Evolutionary conservation across 2,329 filamentous ascomycete species (phyloP).

Genomic region (Phaeomoniella chlamydospora): DNA sequence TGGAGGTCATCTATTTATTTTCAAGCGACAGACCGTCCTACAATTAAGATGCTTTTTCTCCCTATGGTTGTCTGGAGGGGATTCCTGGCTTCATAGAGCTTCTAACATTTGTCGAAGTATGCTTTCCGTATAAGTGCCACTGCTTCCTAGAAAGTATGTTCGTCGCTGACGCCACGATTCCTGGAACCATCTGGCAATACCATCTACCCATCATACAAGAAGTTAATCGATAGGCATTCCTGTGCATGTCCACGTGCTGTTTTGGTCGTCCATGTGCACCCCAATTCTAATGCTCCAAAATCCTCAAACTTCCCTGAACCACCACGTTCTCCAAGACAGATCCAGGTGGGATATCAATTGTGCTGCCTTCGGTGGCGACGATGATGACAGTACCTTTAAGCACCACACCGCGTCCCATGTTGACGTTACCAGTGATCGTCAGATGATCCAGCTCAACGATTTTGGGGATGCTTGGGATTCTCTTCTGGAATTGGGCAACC

Average conservation of each 20-base stretch:
- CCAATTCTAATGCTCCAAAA: constrained; percentile 47
- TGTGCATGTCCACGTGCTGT: constrained; percentile 1
- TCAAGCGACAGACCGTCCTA: too few species aligned
- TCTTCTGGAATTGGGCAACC: constrained; percentile 60
- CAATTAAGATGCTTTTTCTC: too few species aligned
- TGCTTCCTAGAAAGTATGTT: too few species aligned
- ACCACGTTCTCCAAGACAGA: constrained; percentile 98
- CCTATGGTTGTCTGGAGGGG: too few species aligned
- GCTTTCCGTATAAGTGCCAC: too few species aligned
- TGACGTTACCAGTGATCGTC: constrained; percentile 94
- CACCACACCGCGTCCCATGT: constrained; percentile 87
- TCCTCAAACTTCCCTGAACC: constrained; percentile 84
- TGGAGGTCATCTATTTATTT: too few species aligned
- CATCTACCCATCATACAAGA: too few species aligned
- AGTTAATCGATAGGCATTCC: too few species aligned
- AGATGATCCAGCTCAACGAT: constrained; percentile 52
- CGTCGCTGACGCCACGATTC: too few species aligned
- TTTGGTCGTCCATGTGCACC: neutral
- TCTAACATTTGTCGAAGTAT: too few species aligned
- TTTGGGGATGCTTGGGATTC: constrained; percentile 33
- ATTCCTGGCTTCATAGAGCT: too few species aligned
- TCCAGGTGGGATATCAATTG: constrained; percentile 92
- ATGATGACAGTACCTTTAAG: constrained; percentile 99
- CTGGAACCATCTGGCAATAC: too few species aligned
- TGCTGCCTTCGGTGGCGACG: constrained; percentile 92